phyloP scores from a whole-genome alignment of 768 basidiomycete species.

The Calocybe cyanea region DNA sequence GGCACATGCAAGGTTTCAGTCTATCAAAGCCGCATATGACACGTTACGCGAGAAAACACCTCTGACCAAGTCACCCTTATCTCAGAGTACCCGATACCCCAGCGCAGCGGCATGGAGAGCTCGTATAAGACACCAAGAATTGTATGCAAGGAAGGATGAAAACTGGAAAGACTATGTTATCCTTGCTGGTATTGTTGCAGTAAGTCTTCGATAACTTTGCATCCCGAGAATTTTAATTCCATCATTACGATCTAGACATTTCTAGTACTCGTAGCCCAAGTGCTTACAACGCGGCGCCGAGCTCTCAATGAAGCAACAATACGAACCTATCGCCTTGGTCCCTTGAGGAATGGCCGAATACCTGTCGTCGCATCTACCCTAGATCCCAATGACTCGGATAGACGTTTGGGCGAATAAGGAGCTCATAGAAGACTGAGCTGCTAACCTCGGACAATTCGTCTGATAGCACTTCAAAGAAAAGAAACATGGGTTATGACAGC shows the following conservation, averaged over 20 bases:
- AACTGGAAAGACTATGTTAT: conserved; percentile 65
- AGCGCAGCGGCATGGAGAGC: conserved; percentile 40
- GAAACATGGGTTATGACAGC: too few relatives aligned
- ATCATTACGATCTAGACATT: conserved; percentile 23
- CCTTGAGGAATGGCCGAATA: neutral
- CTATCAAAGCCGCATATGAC: conserved; percentile 69
- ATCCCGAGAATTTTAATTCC: neutral
- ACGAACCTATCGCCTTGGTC: conserved; percentile 4
- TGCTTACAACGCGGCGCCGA: conserved; percentile 24
- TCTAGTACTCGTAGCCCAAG: conserved; percentile 28
- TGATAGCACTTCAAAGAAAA: too few relatives aligned
- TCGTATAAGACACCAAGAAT: conserved; percentile 39
- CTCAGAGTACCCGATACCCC: conserved; percentile 22
- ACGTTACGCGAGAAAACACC: conserved; percentile 46
- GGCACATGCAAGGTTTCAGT: conserved; percentile 63
- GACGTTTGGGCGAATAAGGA: conserved; percentile 6
- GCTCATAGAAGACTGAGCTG: neutral
- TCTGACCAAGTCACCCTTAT: conserved; percentile 9
- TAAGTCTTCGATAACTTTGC: conserved; percentile 23
- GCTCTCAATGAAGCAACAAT: conserved; percentile 22
- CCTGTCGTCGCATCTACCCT: conserved; percentile 4
- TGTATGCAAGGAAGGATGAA: conserved; percentile 58
- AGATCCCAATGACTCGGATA: conserved; percentile 12
- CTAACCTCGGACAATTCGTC: too few relatives aligned
- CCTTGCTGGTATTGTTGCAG: conserved; percentile 49